These are phyloP conservation scores for Juglanconis oblonga DNA, from an alignment of 2,329 filamentous ascomycete genomes.

Conservation along the genomic window DNA sequence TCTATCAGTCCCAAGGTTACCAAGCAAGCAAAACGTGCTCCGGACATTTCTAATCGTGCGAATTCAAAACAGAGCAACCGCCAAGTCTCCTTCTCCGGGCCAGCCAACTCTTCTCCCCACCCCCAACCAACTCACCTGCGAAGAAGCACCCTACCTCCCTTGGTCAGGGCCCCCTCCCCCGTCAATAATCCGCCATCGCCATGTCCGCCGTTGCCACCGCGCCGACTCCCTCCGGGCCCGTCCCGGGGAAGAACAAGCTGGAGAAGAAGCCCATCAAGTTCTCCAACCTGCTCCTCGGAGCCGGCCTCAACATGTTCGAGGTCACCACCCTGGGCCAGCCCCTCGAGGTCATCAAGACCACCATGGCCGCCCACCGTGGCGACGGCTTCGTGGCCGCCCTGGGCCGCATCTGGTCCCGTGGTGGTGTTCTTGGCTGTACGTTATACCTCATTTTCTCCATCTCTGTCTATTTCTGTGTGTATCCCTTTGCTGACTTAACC, in stretches of 20 bases:
- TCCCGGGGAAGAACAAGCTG: constrained; percentile 50
- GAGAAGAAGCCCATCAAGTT: constrained; percentile 99
- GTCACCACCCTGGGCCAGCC: constrained; percentile 69
- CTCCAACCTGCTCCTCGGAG: constrained; percentile 94
- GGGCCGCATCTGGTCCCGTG: constrained; percentile 85
- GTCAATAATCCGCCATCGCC: constrained; percentile 41
- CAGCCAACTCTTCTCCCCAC: constrained; percentile 19
- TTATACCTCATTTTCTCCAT: constrained; percentile 23
- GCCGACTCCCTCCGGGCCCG: constrained; percentile 41
- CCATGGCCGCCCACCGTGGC: constrained; percentile 94
- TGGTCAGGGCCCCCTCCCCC: constrained; percentile 85
- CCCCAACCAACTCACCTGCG: constrained; percentile 43
- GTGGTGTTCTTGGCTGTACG: constrained; percentile 92
- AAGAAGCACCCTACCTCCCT: constrained; percentile 89
- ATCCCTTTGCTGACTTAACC: background rate
- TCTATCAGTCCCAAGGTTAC: background rate
- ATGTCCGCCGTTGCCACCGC: constrained; percentile 61
- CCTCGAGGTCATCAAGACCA: constrained; percentile 98
- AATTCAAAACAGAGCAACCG: too few relatives aligned
- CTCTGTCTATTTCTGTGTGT: background rate
- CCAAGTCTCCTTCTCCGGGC: constrained; percentile 19
- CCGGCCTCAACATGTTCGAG: constrained; percentile 95
- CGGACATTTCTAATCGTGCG: too few relatives aligned
- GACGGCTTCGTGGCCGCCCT: constrained; percentile 84
- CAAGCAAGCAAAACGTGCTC: background rate